Percentiles rank a stretch among this genome's conserved stretches.
phyloP scores from a whole-genome alignment of 192 early-diverging fungal species.

The Kappamyces sp. region DNA sequence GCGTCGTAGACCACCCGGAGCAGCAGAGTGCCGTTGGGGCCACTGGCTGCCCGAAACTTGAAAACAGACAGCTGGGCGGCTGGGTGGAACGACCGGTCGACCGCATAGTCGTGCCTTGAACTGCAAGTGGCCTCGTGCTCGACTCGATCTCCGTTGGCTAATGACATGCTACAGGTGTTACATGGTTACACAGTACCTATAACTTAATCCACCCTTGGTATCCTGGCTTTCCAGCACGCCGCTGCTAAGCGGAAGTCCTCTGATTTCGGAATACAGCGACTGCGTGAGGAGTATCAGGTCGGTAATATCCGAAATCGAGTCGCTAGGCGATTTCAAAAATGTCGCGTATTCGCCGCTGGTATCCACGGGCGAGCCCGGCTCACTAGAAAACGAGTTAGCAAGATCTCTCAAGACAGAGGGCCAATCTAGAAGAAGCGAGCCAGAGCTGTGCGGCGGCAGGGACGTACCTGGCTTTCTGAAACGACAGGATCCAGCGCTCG shows the following conservation, averaged over 20 bases:
- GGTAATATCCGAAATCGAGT: conserved; percentile 24
- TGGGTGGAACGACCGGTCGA: conserved; percentile 22
- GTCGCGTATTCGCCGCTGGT: background rate
- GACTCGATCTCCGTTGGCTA: conserved; percentile 18
- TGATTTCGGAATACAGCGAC: conserved; percentile 47
- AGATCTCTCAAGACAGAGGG: too few relatives aligned
- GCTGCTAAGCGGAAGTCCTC: conserved; percentile 39
- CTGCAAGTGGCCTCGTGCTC: conserved; percentile 1
- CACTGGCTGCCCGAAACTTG: conserved; percentile 31
- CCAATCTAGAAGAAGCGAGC: background rate
- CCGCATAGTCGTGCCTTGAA: background rate
- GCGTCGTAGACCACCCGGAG: conserved; percentile 45
- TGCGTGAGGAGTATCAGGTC: conserved; percentile 43
- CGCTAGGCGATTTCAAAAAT: background rate
- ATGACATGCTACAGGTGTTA: conserved; percentile 13
- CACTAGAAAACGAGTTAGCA: too few relatives aligned
- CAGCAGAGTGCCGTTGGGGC: conserved; percentile 24
- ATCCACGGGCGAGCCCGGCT: too few relatives aligned
- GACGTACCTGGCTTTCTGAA: background rate
- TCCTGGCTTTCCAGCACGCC: conserved; percentile 23
- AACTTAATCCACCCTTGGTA: conserved; percentile 1
- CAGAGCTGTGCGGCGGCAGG: background rate
- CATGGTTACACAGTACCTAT: conserved; percentile 13
- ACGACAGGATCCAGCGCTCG: conserved; percentile 48
- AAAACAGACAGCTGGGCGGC: conserved; percentile 38